phyloP scores from a whole-genome alignment of 2,329 filamentous ascomycete species.

The Arthrobotrys musiformis region DNA sequence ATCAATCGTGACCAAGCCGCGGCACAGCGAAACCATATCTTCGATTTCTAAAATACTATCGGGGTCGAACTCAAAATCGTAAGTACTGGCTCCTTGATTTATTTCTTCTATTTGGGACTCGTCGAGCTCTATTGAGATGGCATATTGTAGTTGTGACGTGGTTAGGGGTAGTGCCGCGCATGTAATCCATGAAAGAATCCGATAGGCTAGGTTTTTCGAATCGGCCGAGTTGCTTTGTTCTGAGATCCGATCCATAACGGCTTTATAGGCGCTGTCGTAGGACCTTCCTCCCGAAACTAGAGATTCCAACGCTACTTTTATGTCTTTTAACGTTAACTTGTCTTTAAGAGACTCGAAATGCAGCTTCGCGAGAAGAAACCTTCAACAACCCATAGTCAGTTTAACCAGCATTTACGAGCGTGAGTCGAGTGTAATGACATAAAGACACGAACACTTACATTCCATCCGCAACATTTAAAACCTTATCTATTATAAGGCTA shows the following conservation, averaged over 20 bases:
- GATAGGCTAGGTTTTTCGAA: not conserved
- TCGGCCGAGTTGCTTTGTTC: not conserved
- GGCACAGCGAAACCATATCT: slow-evolving; percentile 55
- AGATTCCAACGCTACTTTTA: slow-evolving; percentile 61
- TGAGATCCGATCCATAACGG: not conserved
- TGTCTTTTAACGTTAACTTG: slow-evolving; percentile 61
- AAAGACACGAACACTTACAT: slow-evolving; percentile 1
- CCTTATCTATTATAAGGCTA: not conserved
- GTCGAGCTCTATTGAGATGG: not conserved
- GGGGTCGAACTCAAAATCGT: not conserved
- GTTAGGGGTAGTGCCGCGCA: not conserved
- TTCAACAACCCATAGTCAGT: slow-evolving; percentile 37
- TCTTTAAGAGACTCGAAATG: slow-evolving; percentile 62
- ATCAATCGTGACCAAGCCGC: slow-evolving; percentile 60
- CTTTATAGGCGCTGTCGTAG: not conserved
- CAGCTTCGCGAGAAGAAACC: slow-evolving; percentile 64
- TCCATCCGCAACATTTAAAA: not conserved
- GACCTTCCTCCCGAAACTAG: slow-evolving; percentile 60
- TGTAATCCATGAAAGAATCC: slow-evolving; percentile 28
- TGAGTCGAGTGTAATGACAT: not conserved
- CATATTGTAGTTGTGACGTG: slow-evolving; percentile 9
- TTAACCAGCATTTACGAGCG: not conserved
- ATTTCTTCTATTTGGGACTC: not conserved
- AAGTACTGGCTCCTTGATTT: not conserved
- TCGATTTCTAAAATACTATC: not conserved